These are phyloP conservation scores for Tricholoma flavovirens DNA, from an alignment of 768 basidiomycete species.

Conservation along the genomic window DNA sequence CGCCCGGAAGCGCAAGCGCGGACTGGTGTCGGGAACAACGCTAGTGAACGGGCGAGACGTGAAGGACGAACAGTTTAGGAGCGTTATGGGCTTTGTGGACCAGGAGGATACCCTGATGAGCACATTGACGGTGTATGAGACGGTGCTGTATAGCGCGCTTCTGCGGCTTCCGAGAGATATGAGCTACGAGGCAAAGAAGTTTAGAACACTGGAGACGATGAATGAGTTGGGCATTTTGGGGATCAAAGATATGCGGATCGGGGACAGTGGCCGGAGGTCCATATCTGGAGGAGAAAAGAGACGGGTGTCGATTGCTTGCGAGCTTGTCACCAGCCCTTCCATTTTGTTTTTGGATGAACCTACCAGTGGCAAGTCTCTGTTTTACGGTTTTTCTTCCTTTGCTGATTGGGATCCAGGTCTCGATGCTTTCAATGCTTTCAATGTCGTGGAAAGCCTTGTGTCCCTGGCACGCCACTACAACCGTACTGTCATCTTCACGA, in stretches of 20 bases:
- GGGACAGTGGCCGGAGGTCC: conserved; percentile 78
- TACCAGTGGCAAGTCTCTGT: conserved; percentile 66
- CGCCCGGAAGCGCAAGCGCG: conserved; percentile 84
- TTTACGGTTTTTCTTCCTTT: neutral
- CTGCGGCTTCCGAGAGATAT: conserved; percentile 90
- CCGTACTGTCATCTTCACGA: conserved; percentile 94
- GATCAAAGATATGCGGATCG: conserved; percentile 87
- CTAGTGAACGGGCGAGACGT: conserved; percentile 85
- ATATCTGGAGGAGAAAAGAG: conserved; percentile 98
- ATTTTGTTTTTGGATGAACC: conserved; percentile 97
- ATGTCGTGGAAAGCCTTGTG: conserved; percentile 86
- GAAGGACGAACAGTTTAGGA: conserved; percentile 67
- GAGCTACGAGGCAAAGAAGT: conserved; percentile 93
- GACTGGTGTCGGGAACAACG: conserved; percentile 64
- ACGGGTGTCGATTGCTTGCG: conserved; percentile 94
- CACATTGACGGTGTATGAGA: conserved; percentile 97
- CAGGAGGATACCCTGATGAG: conserved; percentile 98
- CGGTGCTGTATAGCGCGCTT: conserved; percentile 88
- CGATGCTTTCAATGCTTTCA: conserved; percentile 93
- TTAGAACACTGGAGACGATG: conserved; percentile 91
- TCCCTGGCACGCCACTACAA: conserved; percentile 85
- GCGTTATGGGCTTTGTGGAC: conserved; percentile 92
- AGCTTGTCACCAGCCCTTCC: conserved; percentile 94
- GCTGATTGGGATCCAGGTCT: conserved; percentile 47
- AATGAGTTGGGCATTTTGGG: conserved; percentile 90